Evolutionary conservation across 495 filamentous ascomycete species (phyloP).

Genomic region (Chaetomium fimeti): DNA sequence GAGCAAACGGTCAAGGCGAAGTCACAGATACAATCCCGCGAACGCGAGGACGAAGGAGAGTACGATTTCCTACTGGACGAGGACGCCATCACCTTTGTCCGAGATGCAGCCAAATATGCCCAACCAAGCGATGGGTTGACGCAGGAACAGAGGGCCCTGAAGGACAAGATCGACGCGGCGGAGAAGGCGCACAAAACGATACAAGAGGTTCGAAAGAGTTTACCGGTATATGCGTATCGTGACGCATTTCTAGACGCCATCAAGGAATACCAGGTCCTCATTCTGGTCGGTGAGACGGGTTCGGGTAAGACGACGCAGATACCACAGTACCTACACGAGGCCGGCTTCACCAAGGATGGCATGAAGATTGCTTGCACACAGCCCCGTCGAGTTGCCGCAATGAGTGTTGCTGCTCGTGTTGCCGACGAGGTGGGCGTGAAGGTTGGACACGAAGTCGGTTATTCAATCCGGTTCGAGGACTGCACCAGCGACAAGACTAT

Average conservation of each 20-base stretch:
- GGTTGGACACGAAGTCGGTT: constrained; percentile 90
- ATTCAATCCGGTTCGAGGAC: constrained; percentile 95
- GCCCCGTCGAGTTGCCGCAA: constrained; percentile 93
- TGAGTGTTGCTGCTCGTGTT: constrained; percentile 92
- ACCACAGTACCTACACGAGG: constrained; percentile 84
- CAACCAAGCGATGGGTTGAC: constrained; percentile 57
- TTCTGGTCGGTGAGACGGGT: constrained; percentile 86
- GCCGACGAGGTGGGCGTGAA: constrained; percentile 92
- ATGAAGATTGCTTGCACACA: constrained; percentile 75
- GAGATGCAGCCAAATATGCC: constrained; percentile 67
- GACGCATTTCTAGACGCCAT: constrained; percentile 70
- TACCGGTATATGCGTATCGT: constrained; percentile 85
- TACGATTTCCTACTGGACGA: constrained; percentile 96
- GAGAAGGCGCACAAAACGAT: constrained; percentile 83
- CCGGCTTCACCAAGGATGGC: constrained; percentile 81
- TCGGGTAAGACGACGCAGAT: constrained; percentile 89
- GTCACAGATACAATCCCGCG: constrained; percentile 71
- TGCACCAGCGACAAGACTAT: constrained; percentile 89
- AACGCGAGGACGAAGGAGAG: constrained; percentile 77
- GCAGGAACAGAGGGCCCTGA: constrained; percentile 73
- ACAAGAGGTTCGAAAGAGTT: constrained; percentile 83
- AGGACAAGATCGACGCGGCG: constrained; percentile 78
- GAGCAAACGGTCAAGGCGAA: constrained; percentile 90
- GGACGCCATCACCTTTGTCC: constrained; percentile 80
- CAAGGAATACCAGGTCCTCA: constrained; percentile 72